Evolutionary conservation across 345 rosid genomes (phyloP).

Genomic region (Diplotaxis tenuifolia): DNA sequence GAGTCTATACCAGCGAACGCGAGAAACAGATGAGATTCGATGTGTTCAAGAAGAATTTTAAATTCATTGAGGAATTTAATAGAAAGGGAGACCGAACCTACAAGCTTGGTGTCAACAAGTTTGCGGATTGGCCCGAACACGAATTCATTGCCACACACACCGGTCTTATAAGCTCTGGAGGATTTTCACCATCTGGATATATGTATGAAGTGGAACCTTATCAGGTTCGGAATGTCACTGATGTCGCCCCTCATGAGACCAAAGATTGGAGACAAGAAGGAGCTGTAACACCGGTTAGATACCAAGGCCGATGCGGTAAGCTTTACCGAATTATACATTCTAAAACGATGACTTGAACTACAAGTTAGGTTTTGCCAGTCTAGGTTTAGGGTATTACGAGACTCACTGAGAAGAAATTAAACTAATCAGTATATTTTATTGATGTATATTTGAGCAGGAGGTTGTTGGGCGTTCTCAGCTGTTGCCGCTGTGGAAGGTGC

Average conservation of each 20-base stretch:
- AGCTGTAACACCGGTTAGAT: conserved; percentile 40
- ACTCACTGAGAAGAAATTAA: neutral
- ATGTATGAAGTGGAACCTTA: neutral
- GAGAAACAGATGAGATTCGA: conserved; percentile 31
- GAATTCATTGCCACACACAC: conserved; percentile 48
- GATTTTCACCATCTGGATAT: conserved; percentile 2
- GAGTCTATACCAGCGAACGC: conserved; percentile 13
- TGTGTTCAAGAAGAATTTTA: conserved; percentile 37
- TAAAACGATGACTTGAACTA: neutral
- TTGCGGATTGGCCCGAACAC: conserved; percentile 49
- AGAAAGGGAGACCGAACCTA: conserved; percentile 33
- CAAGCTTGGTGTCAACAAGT: conserved; percentile 51
- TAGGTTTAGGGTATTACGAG: neutral
- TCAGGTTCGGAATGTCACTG: conserved; percentile 1
- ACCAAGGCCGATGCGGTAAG: conserved; percentile 44
- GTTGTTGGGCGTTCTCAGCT: conserved; percentile 67
- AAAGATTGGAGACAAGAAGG: conserved; percentile 43
- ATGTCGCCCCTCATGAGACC: neutral
- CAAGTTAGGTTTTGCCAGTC: neutral
- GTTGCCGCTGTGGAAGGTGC: conserved; percentile 57
- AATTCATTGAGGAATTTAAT: conserved; percentile 8
- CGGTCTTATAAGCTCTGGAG: conserved; percentile 22
- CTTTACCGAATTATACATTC: neutral
- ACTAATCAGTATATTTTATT: neutral
- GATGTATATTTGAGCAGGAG: conserved; percentile 33